Conservation (phyloP, 345 rosid genomes). For the Lumnitzera racemosa region DNA sequence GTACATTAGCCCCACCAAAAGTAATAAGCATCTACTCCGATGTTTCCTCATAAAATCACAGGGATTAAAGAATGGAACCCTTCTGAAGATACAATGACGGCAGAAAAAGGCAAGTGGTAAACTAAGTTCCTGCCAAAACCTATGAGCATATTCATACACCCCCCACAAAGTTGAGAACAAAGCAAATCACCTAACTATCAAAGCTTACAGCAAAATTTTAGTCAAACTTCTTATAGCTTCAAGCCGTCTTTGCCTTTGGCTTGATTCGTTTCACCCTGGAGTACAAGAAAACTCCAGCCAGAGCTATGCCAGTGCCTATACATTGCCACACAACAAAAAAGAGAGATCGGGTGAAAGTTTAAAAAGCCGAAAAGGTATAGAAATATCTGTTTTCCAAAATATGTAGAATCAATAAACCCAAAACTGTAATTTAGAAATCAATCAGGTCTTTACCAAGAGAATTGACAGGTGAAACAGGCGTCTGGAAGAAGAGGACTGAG, state of each 20-base stretch:
- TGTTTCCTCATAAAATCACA: no score
- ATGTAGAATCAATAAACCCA: no score
- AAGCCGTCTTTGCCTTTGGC: conserved; percentile 37
- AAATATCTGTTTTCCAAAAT: neutral
- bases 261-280: conserved; percentile 42
- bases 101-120: neutral
- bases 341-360: neutral
- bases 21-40: no score
- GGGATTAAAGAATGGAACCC: no score
- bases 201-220: conserved; percentile 10
- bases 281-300: conserved; percentile 47
- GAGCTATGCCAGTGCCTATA: conserved; percentile 40
- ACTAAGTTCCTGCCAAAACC: neutral
- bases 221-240: conserved; percentile 1
- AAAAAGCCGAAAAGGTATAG: neutral
- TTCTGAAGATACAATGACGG: no score
- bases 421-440: neutral
- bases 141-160: conserved; percentile 1
- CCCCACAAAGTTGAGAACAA: neutral
- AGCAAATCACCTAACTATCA: neutral
- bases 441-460: conserved; percentile 24
- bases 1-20: no score
- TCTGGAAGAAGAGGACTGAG: conserved; percentile 39
- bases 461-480: conserved; percentile 39
- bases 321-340: conserved; percentile 2